Conservation (phyloP, 75 land plant species). For the Pseudotsuga menziesii region DNA sequence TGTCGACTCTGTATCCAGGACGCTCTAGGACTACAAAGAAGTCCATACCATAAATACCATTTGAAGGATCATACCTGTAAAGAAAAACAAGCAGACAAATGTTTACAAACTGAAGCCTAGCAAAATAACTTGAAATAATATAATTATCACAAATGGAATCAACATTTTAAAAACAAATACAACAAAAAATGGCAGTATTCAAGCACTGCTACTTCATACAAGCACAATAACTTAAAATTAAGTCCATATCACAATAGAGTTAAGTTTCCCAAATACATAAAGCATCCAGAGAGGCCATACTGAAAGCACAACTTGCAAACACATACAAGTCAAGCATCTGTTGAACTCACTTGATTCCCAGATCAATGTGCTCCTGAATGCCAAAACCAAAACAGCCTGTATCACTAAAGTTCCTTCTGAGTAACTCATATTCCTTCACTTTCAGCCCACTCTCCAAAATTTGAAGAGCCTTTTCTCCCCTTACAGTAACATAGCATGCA, state of each 20-base stretch:
- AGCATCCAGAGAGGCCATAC: no score
- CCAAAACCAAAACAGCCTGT: conserved; percentile 93
- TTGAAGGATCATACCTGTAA: conserved; percentile 70
- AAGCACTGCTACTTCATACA: no score
- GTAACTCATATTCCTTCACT: conserved; percentile 87
- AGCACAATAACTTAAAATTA: no score
- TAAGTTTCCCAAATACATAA: no score
- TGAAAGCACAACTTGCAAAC: no score
- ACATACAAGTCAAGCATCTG: background rate
- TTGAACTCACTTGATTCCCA: conserved; percentile 81
- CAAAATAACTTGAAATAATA: no score
- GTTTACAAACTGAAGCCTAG: no score
- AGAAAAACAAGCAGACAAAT: background rate
- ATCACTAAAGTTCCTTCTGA: conserved; percentile 85
- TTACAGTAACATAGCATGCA: conserved; percentile 90
- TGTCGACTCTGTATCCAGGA: conserved; percentile 61
- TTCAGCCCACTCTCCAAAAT: conserved; percentile 87
- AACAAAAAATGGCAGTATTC: no score
- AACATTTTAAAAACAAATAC: no score
- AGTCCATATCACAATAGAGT: no score
- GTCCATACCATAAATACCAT: conserved; percentile 85
- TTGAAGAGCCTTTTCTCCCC: conserved; percentile 95
- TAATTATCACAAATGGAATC: no score
- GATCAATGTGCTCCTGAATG: conserved; percentile 95
- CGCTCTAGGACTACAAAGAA: conserved; percentile 71